phyloP scores from a whole-genome alignment of 2,329 filamentous ascomycete species.

The Exophiala xenobiotica region DNA sequence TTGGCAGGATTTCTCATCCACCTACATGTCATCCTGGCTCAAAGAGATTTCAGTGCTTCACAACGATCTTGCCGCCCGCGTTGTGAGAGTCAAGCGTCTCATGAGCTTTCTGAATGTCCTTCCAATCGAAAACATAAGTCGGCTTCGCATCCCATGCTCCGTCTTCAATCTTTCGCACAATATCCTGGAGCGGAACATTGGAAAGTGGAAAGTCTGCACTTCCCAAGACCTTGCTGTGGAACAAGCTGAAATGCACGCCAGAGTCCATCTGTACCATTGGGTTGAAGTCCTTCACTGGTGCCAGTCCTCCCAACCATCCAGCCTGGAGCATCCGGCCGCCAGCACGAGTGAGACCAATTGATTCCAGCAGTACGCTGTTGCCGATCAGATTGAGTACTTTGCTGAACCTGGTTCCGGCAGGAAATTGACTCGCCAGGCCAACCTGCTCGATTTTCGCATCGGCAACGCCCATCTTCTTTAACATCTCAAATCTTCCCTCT shows the following conservation, averaged over 20 bases:
- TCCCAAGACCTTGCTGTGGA: slow-evolving; percentile 43
- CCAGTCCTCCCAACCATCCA: slow-evolving; percentile 44
- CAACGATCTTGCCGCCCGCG: slow-evolving; percentile 39
- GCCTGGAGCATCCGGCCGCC: slow-evolving; percentile 42
- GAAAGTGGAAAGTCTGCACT: slow-evolving; percentile 40
- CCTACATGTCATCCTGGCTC: no score
- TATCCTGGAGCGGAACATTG: slow-evolving; percentile 41
- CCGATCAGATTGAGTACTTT: slow-evolving; percentile 42
- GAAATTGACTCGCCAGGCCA: slow-evolving; percentile 26
- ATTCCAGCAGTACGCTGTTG: slow-evolving; percentile 42
- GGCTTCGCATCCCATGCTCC: slow-evolving; percentile 35
- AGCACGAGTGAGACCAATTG: slow-evolving; percentile 36
- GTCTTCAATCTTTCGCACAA: slow-evolving; percentile 40
- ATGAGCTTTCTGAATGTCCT: slow-evolving; percentile 39
- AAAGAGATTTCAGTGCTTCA: slow-evolving; percentile 3
- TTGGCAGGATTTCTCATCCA: neutral
- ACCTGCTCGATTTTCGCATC: slow-evolving; percentile 32
- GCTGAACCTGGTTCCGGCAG: slow-evolving; percentile 35
- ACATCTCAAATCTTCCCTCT: slow-evolving; percentile 31
- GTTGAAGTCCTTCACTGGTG: slow-evolving; percentile 43
- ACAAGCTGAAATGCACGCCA: slow-evolving; percentile 49
- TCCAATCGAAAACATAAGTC: slow-evolving; percentile 36
- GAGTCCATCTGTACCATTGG: slow-evolving; percentile 47
- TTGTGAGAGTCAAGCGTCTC: slow-evolving; percentile 36
- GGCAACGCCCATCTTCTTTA: slow-evolving; percentile 35